Conservation (phyloP, 208 protist genomes). For the Trichomonas gallinae region DNA sequence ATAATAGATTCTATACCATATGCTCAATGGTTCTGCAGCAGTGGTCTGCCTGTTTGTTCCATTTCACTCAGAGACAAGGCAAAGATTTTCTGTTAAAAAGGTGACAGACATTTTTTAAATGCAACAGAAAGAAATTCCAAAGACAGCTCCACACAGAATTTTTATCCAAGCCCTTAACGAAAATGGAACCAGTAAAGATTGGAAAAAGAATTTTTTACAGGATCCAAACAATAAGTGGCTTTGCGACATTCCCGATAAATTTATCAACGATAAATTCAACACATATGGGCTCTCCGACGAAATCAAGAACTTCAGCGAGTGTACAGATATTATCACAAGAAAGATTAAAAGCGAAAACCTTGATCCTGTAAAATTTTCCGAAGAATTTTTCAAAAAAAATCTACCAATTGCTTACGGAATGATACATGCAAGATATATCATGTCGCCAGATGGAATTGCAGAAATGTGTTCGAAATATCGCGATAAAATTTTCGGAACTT, state of each 20-base stretch:
- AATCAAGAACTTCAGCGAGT: not conserved
- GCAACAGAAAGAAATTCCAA: not conserved
- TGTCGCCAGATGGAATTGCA: not conserved
- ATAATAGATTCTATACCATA: no score
- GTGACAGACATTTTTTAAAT: not conserved
- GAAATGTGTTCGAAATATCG: not conserved
- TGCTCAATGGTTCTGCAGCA: no score
- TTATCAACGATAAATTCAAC: not conserved
- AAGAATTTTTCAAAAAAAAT: not conserved
- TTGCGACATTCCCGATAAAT: not conserved
- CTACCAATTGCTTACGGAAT: not conserved
- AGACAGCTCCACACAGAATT: not conserved
- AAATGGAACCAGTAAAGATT: not conserved
- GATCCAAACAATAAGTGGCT: not conserved
- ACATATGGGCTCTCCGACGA: not conserved
- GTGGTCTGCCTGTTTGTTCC: no score
- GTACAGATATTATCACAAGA: not conserved
- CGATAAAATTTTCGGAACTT: not conserved
- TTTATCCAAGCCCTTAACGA: not conserved
- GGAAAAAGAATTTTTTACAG: not conserved
- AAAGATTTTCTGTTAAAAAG: not conserved
- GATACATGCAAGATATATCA: not conserved
- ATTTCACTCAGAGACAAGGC: no score
- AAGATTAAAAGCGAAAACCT: not conserved
- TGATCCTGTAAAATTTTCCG: not conserved